Evolutionary conservation across 2,329 filamentous ascomycete genomes (phyloP).

Genomic region (Chaetomium globosum): DNA sequence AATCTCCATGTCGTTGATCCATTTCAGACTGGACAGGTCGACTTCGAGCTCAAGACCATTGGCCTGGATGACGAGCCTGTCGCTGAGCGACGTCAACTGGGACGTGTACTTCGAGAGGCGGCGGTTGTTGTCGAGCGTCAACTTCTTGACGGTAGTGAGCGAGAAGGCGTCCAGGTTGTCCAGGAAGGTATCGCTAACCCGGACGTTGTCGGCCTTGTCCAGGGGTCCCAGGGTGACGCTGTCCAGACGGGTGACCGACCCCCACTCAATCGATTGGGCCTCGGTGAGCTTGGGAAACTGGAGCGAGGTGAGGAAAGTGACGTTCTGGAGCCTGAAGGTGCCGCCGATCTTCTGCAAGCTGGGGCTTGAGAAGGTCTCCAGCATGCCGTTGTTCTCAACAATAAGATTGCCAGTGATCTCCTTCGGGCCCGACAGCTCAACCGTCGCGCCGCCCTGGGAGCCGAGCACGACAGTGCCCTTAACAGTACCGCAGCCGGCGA

Average conservation of each 20-base stretch:
- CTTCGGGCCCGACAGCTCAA: conserved; percentile 64
- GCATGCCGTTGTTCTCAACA: conserved; percentile 59
- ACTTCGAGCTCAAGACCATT: conserved; percentile 75
- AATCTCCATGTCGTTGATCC: conserved; percentile 79
- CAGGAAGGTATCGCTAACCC: conserved; percentile 85
- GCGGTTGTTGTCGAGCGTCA: conserved; percentile 90
- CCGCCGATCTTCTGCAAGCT: conserved; percentile 68
- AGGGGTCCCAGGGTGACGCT: conserved; percentile 56
- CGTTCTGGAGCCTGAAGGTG: conserved; percentile 67
- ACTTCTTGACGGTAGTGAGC: conserved; percentile 67
- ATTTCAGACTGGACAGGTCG: conserved; percentile 75
- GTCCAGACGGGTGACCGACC: conserved; percentile 66
- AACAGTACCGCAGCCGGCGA: conserved; percentile 68
- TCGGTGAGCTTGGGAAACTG: conserved; percentile 65
- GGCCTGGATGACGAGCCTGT: conserved; percentile 71
- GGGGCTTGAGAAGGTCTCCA: conserved; percentile 65
- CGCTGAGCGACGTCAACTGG: conserved; percentile 74
- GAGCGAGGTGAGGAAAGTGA: conserved; percentile 70
- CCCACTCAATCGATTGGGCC: conserved; percentile 70
- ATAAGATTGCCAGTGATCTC: conserved; percentile 61
- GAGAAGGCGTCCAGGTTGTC: conserved; percentile 78
- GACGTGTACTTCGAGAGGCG: conserved; percentile 76
- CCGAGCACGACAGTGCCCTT: conserved; percentile 69
- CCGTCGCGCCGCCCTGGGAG: conserved; percentile 55
- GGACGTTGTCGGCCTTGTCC: conserved; percentile 66